Evolutionary conservation across 1,284 basidiomycete genomes (phyloP), one percentile per base, ranked within the genome.

Genomic region (Bondarzewia mesenterica): DNA sequence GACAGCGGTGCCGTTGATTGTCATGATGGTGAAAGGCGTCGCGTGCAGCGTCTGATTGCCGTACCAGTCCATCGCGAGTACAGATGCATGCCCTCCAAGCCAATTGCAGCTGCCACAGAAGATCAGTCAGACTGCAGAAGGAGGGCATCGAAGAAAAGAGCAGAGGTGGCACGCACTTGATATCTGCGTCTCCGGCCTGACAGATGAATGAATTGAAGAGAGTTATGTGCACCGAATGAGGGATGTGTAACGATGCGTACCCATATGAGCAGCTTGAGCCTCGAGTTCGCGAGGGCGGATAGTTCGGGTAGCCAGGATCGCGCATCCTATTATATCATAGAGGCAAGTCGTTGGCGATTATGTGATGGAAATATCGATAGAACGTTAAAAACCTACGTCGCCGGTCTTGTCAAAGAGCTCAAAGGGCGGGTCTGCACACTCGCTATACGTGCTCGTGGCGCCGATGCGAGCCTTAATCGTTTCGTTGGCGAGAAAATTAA

Each of bases 211-310:
- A 22, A 18, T 18, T 10, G 16, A 18, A 40, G 21, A 10, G 38
- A 18, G 38, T 4, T 12, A 43, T 12, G 14, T 16, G 4, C 2
- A 7, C 16, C 6, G 8, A 27, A 27, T n/a, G n/a, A n/a, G n/a
- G n/a, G n/a, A n/a, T n/a, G 10, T 10, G 21, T 18, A 18, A 35
- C 26, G 10, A 32, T 18, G 51, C 70, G 22, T 58, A 79, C 80
- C 80, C 80, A 82, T 39, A 82, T 74, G 7, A 83, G 64, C 21
- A 75, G 71, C 59, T 75, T 78, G 47, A 82, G 57, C n/a, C 68
- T 58, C 18, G 76, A 75, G 56, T 82, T 66, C 0, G 66, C 79
- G 5, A 84, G 60, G 1, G 62, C 64, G 5, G 70, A 72, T 12
- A 83, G 69, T 54, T 76, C 63, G 2, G 78, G 76, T 3, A 83